Evolutionary conservation across 306 rosid species (phyloP).

Genomic region (Corylus heterophylla): DNA sequence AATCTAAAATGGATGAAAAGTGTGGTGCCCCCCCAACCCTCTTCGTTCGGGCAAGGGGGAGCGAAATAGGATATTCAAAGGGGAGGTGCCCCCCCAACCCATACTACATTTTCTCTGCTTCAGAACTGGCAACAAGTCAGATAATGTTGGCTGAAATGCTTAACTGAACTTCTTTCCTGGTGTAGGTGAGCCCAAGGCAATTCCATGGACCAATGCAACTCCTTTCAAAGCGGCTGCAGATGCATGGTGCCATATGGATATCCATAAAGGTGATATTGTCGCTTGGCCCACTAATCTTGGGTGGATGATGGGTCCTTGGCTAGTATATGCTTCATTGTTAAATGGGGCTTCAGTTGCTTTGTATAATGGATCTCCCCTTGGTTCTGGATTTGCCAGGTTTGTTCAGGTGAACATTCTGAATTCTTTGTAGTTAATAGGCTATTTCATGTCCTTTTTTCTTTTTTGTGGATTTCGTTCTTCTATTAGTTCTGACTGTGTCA

Average conservation of each 20-base stretch:
- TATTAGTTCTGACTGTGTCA: not conserved
- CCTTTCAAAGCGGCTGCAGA: constrained; percentile 95
- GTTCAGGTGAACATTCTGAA: constrained; percentile 59
- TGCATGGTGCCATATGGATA: constrained; percentile 93
- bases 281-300: constrained; percentile 99
- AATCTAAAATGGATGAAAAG: not conserved
- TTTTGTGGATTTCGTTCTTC: not conserved
- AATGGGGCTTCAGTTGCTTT: constrained; percentile 93
- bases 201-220: constrained; percentile 87
- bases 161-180: constrained; percentile 24
- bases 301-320: constrained; percentile 99
- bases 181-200: constrained; percentile 95
- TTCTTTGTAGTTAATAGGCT: not conserved
- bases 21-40: not conserved
- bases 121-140: no score
- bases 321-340: constrained; percentile 84
- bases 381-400: constrained; percentile 84
- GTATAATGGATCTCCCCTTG: constrained; percentile 87
- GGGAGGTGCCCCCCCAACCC: not conserved
- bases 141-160: constrained; percentile 14
- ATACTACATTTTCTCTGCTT: no score
- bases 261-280: constrained; percentile 76
- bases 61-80: not conserved
- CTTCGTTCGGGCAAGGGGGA: no score
- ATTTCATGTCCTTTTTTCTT: not conserved